A percentile compares a stretch with the other conserved stretches of the same genome.
Conservation (phyloP, 1,284 basidiomycete species). For the Kalmanozyma brasiliensis region DNA sequence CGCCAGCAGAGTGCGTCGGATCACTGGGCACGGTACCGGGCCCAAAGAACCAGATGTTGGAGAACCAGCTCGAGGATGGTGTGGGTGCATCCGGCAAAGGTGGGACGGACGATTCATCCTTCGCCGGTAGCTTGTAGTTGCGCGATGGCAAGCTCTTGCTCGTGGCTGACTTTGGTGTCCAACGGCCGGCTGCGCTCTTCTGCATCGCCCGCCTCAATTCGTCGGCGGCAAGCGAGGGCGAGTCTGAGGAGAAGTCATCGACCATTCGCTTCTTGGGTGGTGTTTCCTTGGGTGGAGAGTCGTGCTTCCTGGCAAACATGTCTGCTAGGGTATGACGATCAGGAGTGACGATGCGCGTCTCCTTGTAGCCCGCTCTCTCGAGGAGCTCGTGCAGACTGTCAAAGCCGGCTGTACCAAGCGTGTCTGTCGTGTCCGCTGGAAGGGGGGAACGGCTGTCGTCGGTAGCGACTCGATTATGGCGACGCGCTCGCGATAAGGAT, state of each 20-base stretch:
- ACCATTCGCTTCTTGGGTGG: conserved; percentile 21
- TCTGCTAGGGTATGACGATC: conserved; percentile 27
- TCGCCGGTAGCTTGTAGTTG: conserved; percentile 9
- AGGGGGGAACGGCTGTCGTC: not conserved
- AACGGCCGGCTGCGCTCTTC: conserved; percentile 8
- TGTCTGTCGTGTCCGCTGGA: not conserved
- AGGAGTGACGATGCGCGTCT: conserved; percentile 64
- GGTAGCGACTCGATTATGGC: not conserved
- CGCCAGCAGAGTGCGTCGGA: not conserved
- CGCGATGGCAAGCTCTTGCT: conserved; percentile 46
- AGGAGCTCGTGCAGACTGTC: conserved; percentile 64
- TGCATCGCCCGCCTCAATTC: conserved; percentile 30
- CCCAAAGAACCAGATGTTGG: conserved; percentile 40
- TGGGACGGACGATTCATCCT: conserved; percentile 3
- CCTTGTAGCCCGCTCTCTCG: conserved; percentile 63
- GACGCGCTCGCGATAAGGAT: no score
- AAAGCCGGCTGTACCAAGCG: conserved; percentile 25
- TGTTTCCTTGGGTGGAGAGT: no score
- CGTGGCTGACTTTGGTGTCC: conserved; percentile 14
- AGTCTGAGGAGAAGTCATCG: conserved; percentile 36
- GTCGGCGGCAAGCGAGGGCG: conserved; percentile 36
- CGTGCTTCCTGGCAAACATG: conserved; percentile 38
- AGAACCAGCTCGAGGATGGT: conserved; percentile 33
- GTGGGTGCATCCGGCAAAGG: conserved; percentile 11
- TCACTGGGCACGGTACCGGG: conserved; percentile 25